phyloP scores from a whole-genome alignment of 768 basidiomycete species.

The Mycena floridula region DNA sequence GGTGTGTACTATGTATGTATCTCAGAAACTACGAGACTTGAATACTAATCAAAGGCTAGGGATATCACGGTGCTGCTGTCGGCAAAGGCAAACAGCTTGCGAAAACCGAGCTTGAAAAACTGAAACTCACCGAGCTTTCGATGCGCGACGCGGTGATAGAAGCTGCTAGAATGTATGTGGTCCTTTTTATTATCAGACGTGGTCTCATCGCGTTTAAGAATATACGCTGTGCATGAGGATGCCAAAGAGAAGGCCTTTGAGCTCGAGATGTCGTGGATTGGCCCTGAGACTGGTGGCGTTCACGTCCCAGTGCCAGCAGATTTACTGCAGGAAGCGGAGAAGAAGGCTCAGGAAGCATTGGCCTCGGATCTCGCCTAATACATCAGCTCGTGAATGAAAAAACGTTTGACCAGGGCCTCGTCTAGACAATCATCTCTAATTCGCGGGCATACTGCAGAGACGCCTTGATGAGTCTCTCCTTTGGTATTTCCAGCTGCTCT shows the following conservation, averaged over 20 bases:
- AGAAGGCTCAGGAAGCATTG: constrained; percentile 79
- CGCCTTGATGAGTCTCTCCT: constrained; percentile 73
- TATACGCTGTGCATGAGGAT: constrained; percentile 96
- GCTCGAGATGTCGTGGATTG: constrained; percentile 96
- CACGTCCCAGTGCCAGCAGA: constrained; percentile 86
- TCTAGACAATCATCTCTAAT: constrained; percentile 85
- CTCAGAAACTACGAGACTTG: neutral
- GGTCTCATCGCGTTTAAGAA: constrained; percentile 44
- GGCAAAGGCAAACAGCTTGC: constrained; percentile 98
- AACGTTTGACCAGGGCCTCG: too few species aligned
- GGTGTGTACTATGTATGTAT: constrained; percentile 79
- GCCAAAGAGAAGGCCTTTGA: constrained; percentile 98
- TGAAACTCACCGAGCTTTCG: constrained; percentile 76
- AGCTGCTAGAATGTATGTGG: constrained; percentile 87
- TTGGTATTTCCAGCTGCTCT: constrained; percentile 81
- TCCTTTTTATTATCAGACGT: neutral
- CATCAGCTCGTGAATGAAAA: too few species aligned
- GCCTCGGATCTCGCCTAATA: constrained; percentile 48
- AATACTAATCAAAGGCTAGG: constrained; percentile 37
- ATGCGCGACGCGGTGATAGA: constrained; percentile 84
- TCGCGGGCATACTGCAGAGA: constrained; percentile 80
- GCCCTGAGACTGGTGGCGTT: constrained; percentile 71
- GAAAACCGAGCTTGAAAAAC: constrained; percentile 97
- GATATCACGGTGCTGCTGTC: constrained; percentile 93
- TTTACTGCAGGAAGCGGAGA: constrained; percentile 78